These are phyloP conservation scores for Thielaviopsis euricoi DNA, from an alignment of 2,329 filamentous ascomycete species.

Conservation along the genomic window DNA sequence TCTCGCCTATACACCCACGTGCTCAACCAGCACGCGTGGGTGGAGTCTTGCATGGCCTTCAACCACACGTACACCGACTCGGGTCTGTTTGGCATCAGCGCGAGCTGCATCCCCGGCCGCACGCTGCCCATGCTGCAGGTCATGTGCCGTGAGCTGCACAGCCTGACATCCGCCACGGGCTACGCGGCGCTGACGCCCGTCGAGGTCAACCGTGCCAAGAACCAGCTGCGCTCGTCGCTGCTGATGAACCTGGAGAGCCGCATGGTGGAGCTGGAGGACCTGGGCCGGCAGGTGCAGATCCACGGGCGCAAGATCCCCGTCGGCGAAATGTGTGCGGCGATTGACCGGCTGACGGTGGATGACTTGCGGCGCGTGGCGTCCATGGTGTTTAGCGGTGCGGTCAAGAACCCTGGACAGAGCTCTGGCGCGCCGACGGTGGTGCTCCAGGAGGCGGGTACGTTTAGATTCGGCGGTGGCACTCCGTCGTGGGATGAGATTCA, in stretches of 20 bases:
- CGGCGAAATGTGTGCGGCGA: slow-evolving; percentile 78
- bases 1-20: slow-evolving; percentile 94
- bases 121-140: slow-evolving; percentile 80
- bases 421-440: slow-evolving; percentile 88
- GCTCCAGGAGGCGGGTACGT: slow-evolving; percentile 72
- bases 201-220: slow-evolving; percentile 89
- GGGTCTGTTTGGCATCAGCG: slow-evolving; percentile 85
- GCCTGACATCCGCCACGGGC: slow-evolving; percentile 60
- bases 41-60: slow-evolving; percentile 88
- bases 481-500: slow-evolving; percentile 84
- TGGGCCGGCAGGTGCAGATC: slow-evolving; percentile 91
- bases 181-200: slow-evolving; percentile 52
- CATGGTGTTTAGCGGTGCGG: slow-evolving; percentile 59
- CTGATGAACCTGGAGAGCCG: slow-evolving; percentile 96
- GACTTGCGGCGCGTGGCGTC: slow-evolving; percentile 72
- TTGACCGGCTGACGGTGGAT: slow-evolving; percentile 61
- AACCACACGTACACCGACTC: slow-evolving; percentile 96
- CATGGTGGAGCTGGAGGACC: slow-evolving; percentile 94
- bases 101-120: slow-evolving; percentile 64
- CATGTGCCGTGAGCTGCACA: slow-evolving; percentile 78
- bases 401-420: slow-evolving; percentile 58
- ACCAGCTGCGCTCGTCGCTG: slow-evolving; percentile 76
- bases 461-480: slow-evolving; percentile 25
- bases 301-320: slow-evolving; percentile 86
- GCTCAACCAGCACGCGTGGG: slow-evolving; percentile 93